Evolutionary conservation across 768 basidiomycete species (phyloP).

Genomic region (Tulasnella calospora): DNA sequence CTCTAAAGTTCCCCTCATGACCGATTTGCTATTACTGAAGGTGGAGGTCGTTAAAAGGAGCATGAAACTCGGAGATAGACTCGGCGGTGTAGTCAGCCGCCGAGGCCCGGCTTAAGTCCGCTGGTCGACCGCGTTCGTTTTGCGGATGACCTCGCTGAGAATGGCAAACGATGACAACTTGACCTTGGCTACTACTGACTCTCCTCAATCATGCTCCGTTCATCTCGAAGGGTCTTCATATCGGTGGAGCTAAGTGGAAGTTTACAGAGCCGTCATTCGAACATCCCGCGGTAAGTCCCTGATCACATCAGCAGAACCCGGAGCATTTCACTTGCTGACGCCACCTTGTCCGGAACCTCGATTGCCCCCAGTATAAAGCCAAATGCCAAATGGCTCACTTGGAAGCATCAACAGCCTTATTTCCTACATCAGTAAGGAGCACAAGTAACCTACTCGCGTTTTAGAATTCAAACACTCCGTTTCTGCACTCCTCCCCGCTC

Average conservation of each 20-base stretch:
- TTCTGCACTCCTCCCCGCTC: neutral
- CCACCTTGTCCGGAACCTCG: neutral
- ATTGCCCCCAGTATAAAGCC: neutral
- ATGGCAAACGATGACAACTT: neutral
- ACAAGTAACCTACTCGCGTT: neutral
- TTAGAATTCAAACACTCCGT: neutral
- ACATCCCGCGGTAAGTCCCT: neutral
- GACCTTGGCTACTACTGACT: neutral
- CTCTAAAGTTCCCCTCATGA: neutral
- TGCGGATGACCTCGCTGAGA: neutral
- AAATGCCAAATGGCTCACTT: neutral
- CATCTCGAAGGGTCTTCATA: neutral
- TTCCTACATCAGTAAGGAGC: neutral
- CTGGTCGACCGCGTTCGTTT: neutral
- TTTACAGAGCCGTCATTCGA: neutral
- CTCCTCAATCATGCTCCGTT: neutral
- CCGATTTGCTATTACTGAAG: neutral
- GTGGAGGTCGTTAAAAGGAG: neutral
- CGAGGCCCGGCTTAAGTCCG: too few species aligned
- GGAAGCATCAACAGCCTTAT: neutral
- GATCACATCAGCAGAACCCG: slow-evolving; percentile 3
- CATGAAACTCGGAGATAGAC: too few species aligned
- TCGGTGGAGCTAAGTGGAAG: neutral
- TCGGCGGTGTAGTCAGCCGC: too few species aligned
- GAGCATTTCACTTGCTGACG: neutral